Conservation (phyloP, 2,329 filamentous ascomycete genomes). For the Lecanosticta acicola region DNA sequence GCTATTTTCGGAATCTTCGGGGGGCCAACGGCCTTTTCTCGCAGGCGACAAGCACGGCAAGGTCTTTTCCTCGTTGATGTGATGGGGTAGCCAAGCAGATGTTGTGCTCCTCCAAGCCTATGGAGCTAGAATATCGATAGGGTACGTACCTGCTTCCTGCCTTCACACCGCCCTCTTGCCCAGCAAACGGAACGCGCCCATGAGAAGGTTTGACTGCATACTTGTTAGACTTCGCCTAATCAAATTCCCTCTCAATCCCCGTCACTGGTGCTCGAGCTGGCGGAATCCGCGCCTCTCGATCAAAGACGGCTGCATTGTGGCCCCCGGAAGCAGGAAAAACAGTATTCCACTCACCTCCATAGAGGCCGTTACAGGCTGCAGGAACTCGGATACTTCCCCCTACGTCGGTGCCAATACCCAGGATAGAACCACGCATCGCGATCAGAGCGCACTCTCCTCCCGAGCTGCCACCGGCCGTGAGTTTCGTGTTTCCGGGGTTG, state of each 20-base stretch:
- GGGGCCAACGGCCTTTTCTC: too few species aligned
- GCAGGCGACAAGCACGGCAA: too few species aligned
- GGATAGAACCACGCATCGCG: conserved; percentile 43
- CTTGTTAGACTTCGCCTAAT: neutral
- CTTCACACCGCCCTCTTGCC: conserved; percentile 45
- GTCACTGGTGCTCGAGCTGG: neutral
- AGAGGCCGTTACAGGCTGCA: conserved; percentile 46
- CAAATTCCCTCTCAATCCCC: neutral
- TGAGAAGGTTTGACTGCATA: conserved; percentile 37
- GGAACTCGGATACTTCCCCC: conserved; percentile 47
- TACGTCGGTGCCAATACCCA: conserved; percentile 52
- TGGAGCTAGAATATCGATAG: neutral
- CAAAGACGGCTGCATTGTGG: neutral
- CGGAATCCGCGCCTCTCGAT: neutral
- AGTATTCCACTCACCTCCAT: conserved; percentile 30
- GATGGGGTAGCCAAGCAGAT: too few species aligned
- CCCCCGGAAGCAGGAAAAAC: neutral
- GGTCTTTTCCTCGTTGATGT: too few species aligned
- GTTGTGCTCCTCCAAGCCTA: too few species aligned
- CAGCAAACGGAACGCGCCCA: conserved; percentile 48
- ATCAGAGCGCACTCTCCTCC: conserved; percentile 51
- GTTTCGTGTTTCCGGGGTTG: conserved; percentile 44
- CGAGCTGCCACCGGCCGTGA: conserved; percentile 49
- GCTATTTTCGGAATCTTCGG: too few species aligned
- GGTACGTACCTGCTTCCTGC: conserved; percentile 32